Percentiles rank a stretch among this genome's conserved stretches.
Evolutionary conservation across 2,329 filamentous ascomycete species (phyloP).

Genomic region (Phaeomoniella chlamydospora): DNA sequence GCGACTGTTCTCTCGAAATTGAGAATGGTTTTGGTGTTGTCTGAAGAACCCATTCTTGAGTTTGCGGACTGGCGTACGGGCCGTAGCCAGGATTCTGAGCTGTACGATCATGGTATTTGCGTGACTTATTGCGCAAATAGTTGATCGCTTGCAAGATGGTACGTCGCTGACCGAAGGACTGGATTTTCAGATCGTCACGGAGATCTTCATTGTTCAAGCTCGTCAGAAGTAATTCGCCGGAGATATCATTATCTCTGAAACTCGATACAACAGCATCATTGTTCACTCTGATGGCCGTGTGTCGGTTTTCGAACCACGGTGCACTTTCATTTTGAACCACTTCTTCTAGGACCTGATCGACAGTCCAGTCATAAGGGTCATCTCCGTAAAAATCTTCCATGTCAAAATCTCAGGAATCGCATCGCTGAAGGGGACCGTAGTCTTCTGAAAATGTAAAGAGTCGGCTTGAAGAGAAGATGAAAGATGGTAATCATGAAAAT

Average conservation of each 20-base stretch:
- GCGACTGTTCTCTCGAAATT: no score
- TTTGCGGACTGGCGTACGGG: background rate
- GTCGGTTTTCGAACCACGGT: conserved; percentile 19
- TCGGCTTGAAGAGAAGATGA: no score
- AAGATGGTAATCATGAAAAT: no score
- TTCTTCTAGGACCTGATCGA: conserved; percentile 50
- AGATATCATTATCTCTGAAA: conserved; percentile 48
- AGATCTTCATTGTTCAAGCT: conserved; percentile 34
- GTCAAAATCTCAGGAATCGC: no score
- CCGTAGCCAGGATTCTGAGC: conserved; percentile 4
- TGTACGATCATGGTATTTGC: conserved; percentile 24
- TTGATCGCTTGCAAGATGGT: conserved; percentile 44
- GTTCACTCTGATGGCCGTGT: conserved; percentile 4
- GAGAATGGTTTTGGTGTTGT: no score
- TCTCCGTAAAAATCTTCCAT: conserved; percentile 10
- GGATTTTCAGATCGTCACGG: conserved; percentile 43
- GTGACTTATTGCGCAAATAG: conserved; percentile 38
- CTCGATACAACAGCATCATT: conserved; percentile 31
- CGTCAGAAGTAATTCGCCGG: conserved; percentile 50
- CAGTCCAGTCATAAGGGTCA: conserved; percentile 65
- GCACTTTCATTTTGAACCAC: conserved; percentile 43
- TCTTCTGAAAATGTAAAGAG: no score
- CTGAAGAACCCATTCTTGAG: no score
- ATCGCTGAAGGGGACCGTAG: no score
- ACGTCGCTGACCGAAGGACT: conserved; percentile 40